These are phyloP conservation scores for Fraxinus paxiana DNA, from an alignment of 305 asterid species.

Conservation along the genomic window DNA sequence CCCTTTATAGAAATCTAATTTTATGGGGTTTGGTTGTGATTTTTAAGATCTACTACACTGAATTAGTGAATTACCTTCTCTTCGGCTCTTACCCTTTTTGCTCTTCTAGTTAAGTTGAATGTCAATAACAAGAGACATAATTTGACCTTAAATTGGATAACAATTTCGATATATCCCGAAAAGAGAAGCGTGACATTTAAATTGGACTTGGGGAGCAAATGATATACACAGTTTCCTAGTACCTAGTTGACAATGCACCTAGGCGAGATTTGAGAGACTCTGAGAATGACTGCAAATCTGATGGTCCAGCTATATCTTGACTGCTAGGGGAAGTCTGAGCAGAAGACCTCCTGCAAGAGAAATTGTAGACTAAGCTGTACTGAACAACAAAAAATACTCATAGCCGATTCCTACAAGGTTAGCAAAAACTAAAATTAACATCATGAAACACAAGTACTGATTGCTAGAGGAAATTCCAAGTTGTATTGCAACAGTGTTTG, in stretches of 20 bases:
- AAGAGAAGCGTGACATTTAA: not conserved
- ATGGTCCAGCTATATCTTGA: slow-evolving; percentile 79
- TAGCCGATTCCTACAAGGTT: slow-evolving; percentile 2
- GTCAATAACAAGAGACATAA: not conserved
- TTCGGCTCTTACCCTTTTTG: not conserved
- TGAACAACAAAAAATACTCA: slow-evolving; percentile 11
- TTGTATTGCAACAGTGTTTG: slow-evolving; percentile 43
- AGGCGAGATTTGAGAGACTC: slow-evolving; percentile 71
- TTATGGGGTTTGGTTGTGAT: not conserved
- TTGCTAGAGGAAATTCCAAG: slow-evolving; percentile 40
- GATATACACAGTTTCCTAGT: slow-evolving; percentile 23
- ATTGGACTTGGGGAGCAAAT: slow-evolving; percentile 22
- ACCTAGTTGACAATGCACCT: slow-evolving; percentile 71
- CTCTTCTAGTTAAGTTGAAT: not conserved
- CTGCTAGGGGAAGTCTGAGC: slow-evolving; percentile 49
- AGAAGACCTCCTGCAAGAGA: slow-evolving; percentile 47
- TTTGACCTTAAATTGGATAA: not conserved
- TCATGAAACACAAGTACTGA: slow-evolving; percentile 38
- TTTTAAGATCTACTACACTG: not conserved
- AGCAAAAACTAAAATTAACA: slow-evolving; percentile 1
- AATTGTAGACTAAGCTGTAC: slow-evolving; percentile 28
- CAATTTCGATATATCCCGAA: not conserved
- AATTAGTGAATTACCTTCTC: not conserved
- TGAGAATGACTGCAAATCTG: slow-evolving; percentile 71
- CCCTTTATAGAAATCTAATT: not conserved